Evolutionary conservation across 1,139 yeast genomes (phyloP).

Genomic region (Sugiyamaella japonica): DNA sequence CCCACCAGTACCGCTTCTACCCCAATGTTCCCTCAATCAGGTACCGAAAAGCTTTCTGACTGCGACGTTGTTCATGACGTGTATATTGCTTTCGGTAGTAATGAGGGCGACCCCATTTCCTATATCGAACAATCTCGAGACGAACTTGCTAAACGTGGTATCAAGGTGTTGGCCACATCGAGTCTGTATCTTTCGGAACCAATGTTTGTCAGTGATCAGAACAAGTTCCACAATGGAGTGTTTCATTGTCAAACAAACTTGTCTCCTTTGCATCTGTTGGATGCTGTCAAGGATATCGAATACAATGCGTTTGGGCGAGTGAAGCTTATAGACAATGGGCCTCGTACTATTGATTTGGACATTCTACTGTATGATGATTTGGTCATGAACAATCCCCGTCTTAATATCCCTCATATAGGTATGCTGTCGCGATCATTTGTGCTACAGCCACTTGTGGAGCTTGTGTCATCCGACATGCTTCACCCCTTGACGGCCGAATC

Average conservation of each 20-base stretch:
- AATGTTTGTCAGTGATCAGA: conserved; percentile 83
- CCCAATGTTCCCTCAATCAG: conserved; percentile 30
- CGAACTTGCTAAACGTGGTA: conserved; percentile 47
- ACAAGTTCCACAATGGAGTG: conserved; percentile 82
- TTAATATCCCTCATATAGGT: conserved; percentile 80
- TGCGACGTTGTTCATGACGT: conserved; percentile 50
- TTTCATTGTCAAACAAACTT: conserved; percentile 57
- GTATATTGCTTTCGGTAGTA: conserved; percentile 87
- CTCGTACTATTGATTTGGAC: conserved; percentile 86
- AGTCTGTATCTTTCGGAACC: conserved; percentile 86
- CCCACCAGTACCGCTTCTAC: conserved; percentile 1
- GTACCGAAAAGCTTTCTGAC: conserved; percentile 14
- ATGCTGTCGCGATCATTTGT: conserved; percentile 92
- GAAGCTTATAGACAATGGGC: conserved; percentile 84
- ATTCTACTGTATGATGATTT: conserved; percentile 69
- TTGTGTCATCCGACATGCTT: conserved; percentile 58
- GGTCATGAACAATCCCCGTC: conserved; percentile 53
- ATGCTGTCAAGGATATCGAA: conserved; percentile 70
- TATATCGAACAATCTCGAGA: conserved; percentile 62
- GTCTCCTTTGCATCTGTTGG: conserved; percentile 63
- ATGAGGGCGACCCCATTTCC: conserved; percentile 66
- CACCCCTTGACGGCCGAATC: conserved; percentile 90
- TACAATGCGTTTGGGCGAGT: conserved; percentile 68
- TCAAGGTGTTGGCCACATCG: conserved; percentile 62
- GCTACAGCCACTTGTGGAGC: conserved; percentile 80